Evolutionary conservation across 108 stramenopile species (phyloP), one percentile per base, ranked within the genome.

Genomic region (Asterionellopsis glacialis): DNA sequence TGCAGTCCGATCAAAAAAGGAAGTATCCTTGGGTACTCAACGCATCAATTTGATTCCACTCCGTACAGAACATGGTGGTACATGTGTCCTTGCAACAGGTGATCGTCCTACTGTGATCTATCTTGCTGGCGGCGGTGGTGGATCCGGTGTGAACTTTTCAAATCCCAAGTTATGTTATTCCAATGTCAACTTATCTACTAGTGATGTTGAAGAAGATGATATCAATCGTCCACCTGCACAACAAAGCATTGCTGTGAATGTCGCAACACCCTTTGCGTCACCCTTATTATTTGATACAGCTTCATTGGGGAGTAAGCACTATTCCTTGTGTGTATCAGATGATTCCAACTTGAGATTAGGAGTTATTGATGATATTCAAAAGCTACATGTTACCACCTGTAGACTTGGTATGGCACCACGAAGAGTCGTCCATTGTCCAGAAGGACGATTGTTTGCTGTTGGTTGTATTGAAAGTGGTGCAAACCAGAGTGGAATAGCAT

Each of bases 61-160:
- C 43, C 57, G 72, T 10, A 77, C 73, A 19, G 73, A 79, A 38
- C 68, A 71, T 19, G 78, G 88, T 42, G 77, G 84, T 10, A 83
- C 72, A 26, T 97, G 96, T 57, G 92, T 99, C 38, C 83, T 98
- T 48, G 97, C 95, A 25, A 88, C 95, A 22, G 94, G 95, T 41
- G 97, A 99, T 64, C 70, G 97, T 3, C 98, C 98, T 45, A 97
- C 96, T 11, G 93, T 98, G n/a, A 82, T 99, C 12, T 97, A 97
- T 58, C 69, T 89, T 21, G 76, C 87, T 23, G 93, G 93, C 14
- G 85, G 87, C 33, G 73, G 76, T 22, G 68, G 62, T 41, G 68
- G 68, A 27, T 55, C 54, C 1, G 41, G 43, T 14, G 43, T 52
- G 0, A 70, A 71, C 48, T 80, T 76, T 57, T 71, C 61, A 55